Evolutionary conservation across 202 grass and related monocot genomes (phyloP), one percentile per base, ranked within the genome.

Genomic region (Carex arenaria): DNA sequence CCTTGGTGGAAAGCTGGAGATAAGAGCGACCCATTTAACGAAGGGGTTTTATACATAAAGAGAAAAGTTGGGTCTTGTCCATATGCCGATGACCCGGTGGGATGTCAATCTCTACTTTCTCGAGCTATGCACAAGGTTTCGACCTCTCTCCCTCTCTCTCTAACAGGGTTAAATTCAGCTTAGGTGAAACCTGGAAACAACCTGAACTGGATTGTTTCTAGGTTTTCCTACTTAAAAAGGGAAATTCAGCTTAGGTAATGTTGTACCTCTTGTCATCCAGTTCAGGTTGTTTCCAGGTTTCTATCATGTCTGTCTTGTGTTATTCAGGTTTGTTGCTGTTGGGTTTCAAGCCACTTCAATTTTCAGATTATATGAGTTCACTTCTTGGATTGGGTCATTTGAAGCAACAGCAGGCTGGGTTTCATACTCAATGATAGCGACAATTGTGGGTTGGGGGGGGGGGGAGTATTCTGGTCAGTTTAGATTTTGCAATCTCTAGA

Each of bases 1-100:
- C 89, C 92, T 57, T 94, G 95, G 95, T 98, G 95, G 95, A 91
- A 87, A 87, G 85, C 45, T 86, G 89, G 87, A 88, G 95, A 98
- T 82, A 98, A 73, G 82, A 91, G 81, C 56, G 86, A 94, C 63
- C 95, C 95, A 82, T 94, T 98, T 83, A 98, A 91, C 85, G 90
- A 86, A 38, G 95, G 95, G 75, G 78, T 98, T 55, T 74, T 98
- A 51, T 94, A 98, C 73, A 93, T 94, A 89, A 98, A 98, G 66
- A 89, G 95, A 77, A 98, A 98, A 94, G 95, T 98, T 85, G 95
- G 95, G 45, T 98, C 95, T 10, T 98, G 95, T 87, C 92, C 95
- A 42, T 98, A 98, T 80, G 87, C 85, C 32, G 95, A 94, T 77
- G 95, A 98, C 89, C 95, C 95, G 36, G 87, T 98, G 75, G 95